These are phyloP conservation scores for Wickerhamiella parazyma DNA, from an alignment of 805 yeast species.

Conservation along the genomic window DNA sequence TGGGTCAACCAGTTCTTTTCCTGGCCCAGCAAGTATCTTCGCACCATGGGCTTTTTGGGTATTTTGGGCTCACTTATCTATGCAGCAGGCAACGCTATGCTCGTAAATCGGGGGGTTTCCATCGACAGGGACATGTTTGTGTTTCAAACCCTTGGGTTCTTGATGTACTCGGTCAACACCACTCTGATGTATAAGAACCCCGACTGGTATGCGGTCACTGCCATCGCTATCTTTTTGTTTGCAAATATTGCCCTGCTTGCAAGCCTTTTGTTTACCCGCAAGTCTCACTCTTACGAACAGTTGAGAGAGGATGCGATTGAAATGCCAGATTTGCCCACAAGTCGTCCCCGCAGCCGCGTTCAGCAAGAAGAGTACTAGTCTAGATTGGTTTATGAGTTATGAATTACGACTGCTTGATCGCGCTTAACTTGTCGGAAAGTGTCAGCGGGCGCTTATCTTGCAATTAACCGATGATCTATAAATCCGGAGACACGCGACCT, in stretches of 20 bases:
- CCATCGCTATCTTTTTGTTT: neutral
- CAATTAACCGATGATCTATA: neutral
- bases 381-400: neutral
- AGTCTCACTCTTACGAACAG: slow-evolving; percentile 5
- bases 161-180: slow-evolving; percentile 3
- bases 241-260: neutral
- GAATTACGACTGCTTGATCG: neutral
- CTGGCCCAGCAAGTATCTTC: neutral
- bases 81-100: neutral
- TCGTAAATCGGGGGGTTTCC: neutral
- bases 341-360: slow-evolving; percentile 6
- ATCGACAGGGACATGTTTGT: slow-evolving; percentile 3
- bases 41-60: slow-evolving; percentile 3
- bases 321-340: slow-evolving; percentile 5
- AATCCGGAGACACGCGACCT: too few species aligned
- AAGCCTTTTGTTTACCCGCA: neutral
- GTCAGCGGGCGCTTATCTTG: slow-evolving; percentile 1
- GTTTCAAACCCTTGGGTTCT: slow-evolving; percentile 5
- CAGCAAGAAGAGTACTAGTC: slow-evolving; percentile 6
- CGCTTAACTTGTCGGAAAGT: neutral
- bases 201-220: slow-evolving; percentile 6
- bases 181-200: slow-evolving; percentile 5
- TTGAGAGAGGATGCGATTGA: slow-evolving; percentile 3
- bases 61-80: neutral
- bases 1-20: neutral